These are phyloP conservation scores for Tulasnella sp. DNA, from an alignment of 768 basidiomycete genomes.

Conservation along the genomic window DNA sequence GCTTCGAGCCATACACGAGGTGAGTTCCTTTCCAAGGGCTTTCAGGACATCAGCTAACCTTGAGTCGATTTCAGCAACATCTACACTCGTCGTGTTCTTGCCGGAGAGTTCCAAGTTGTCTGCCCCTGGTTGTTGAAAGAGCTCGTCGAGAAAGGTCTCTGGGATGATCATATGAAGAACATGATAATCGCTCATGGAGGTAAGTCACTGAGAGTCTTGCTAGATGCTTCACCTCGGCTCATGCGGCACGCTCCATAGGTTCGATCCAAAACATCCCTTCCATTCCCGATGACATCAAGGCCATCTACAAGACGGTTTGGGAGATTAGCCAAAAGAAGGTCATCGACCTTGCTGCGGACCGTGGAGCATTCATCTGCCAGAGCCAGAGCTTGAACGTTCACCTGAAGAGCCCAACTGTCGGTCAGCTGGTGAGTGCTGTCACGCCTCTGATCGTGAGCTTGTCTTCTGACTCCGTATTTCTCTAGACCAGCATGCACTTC, in stretches of 20 bases:
- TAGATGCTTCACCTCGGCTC: neutral
- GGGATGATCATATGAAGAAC: constrained; percentile 99
- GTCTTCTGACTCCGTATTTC: neutral
- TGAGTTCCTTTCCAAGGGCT: constrained; percentile 37
- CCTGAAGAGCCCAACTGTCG: constrained; percentile 79
- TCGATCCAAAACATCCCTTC: constrained; percentile 80
- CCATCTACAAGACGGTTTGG: constrained; percentile 99
- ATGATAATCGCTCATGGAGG: constrained; percentile 96
- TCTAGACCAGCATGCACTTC: constrained; percentile 84
- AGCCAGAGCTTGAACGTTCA: constrained; percentile 93
- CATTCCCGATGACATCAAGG: constrained; percentile 89
- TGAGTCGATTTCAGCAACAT: constrained; percentile 68
- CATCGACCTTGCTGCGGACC: constrained; percentile 96
- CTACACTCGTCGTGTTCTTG: constrained; percentile 97
- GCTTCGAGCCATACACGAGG: constrained; percentile 98
- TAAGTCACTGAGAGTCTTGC: constrained; percentile 36
- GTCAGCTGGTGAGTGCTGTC: constrained; percentile 56
- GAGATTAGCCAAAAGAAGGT: constrained; percentile 99
- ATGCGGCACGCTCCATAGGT: constrained; percentile 35
- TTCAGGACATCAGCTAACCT: neutral
- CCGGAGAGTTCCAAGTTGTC: constrained; percentile 98
- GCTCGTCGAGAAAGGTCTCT: constrained; percentile 88
- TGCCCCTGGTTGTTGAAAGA: constrained; percentile 99
- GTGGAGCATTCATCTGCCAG: constrained; percentile 97
- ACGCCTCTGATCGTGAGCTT: constrained; percentile 33